These are phyloP conservation scores for Clarireedia paspali DNA, from an alignment of 2,329 filamentous ascomycete species.

Conservation along the genomic window DNA sequence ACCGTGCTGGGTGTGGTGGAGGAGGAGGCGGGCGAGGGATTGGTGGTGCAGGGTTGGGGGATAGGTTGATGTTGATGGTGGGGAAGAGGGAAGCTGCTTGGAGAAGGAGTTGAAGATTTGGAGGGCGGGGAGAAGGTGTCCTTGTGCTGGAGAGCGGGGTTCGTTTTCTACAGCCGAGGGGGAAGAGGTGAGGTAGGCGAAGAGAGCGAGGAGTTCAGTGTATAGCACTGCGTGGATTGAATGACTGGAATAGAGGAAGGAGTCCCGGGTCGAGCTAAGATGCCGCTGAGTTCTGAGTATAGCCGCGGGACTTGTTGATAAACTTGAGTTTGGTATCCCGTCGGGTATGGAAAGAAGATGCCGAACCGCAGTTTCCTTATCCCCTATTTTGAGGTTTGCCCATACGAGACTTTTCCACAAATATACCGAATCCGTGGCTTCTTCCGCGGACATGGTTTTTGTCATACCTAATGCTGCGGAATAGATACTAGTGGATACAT, in stretches of 20 bases:
- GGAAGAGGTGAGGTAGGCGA: constrained; percentile 51
- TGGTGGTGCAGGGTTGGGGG: constrained; percentile 62
- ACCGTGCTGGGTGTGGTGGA: constrained; percentile 50
- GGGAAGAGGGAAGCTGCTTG: constrained; percentile 33
- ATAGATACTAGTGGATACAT: constrained; percentile 58
- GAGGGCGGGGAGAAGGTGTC: constrained; percentile 47
- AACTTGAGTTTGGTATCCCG: constrained; percentile 25
- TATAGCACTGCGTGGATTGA: constrained; percentile 43
- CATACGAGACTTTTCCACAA: constrained; percentile 28
- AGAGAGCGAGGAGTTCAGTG: constrained; percentile 55
- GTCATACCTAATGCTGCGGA: constrained; percentile 56
- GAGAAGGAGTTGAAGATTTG: constrained; percentile 35
- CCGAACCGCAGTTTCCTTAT: constrained; percentile 29
- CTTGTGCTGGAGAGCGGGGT: constrained; percentile 40
- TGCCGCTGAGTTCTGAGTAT: constrained; percentile 47
- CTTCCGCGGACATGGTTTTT: constrained; percentile 30
- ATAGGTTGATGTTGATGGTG: constrained; percentile 23
- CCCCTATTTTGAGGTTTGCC: constrained; percentile 18
- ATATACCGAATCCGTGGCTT: constrained; percentile 26
- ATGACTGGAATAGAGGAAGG: constrained; percentile 44
- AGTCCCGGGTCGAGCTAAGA: constrained; percentile 47
- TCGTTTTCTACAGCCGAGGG: constrained; percentile 29
- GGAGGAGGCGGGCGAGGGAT: constrained; percentile 56
- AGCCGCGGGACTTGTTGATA: constrained; percentile 18
- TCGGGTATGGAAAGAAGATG: constrained; percentile 35